A percentile compares a stretch with the other conserved stretches of the same genome.
Evolutionary conservation across 2,329 filamentous ascomycete species (phyloP).

Genomic region (Colletotrichum cereale): DNA sequence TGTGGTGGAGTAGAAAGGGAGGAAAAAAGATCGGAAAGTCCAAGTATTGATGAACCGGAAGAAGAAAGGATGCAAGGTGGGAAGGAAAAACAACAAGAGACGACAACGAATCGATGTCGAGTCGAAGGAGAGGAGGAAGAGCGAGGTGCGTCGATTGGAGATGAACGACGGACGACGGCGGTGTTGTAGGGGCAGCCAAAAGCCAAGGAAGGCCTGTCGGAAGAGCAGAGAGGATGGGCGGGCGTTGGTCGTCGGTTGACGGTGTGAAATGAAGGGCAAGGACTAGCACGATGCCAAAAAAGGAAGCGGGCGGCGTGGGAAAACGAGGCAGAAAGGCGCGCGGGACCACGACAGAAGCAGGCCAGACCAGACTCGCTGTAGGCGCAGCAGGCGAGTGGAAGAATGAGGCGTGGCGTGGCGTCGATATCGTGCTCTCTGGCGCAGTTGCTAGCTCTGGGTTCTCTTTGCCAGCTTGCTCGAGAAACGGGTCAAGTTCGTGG

Average conservation of each 20-base stretch:
- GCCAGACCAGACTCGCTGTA: constrained; percentile 5
- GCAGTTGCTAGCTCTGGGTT: constrained; percentile 10
- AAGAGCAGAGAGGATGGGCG: constrained; percentile 24
- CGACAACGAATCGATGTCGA: constrained; percentile 23
- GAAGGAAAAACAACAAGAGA: constrained; percentile 16
- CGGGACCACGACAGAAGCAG: constrained; percentile 12
- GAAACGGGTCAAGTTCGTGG: background rate
- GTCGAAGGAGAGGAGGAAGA: constrained; percentile 3
- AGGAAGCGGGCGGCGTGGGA: constrained; percentile 37
- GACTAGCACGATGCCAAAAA: constrained; percentile 30
- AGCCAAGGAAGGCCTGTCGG: constrained; percentile 21
- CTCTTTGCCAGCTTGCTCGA: background rate
- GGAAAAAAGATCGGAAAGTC: constrained; percentile 6
- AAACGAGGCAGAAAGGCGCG: constrained; percentile 26
- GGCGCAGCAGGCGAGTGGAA: background rate
- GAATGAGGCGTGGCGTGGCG: constrained; percentile 31
- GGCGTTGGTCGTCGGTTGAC: constrained; percentile 27
- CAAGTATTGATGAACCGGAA: constrained; percentile 32
- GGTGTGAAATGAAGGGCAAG: constrained; percentile 37
- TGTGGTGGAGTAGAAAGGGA: constrained; percentile 12
- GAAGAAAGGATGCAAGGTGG: constrained; percentile 28
- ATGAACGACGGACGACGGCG: background rate
- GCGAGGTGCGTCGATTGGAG: constrained; percentile 12
- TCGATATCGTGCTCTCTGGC: constrained; percentile 26
- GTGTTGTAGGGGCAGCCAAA: constrained; percentile 30